Base-by-base conservation (phyloP, 371 early-diverging fungal species). In the Syncephalastrum racemosum region DNA sequence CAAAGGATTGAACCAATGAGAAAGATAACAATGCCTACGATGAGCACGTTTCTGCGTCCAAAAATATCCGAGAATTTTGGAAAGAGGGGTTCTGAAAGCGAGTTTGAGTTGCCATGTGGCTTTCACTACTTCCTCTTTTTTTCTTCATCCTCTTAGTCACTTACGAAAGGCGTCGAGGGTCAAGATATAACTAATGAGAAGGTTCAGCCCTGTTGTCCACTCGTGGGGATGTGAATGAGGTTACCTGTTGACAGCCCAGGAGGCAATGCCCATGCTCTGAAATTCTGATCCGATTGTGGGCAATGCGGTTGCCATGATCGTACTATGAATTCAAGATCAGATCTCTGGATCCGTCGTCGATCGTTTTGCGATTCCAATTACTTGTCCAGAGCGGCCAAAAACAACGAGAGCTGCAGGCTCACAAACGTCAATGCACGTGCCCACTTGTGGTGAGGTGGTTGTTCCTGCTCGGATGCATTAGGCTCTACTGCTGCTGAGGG, bases 331-430 rank as follows among this genome's bases (percentile, higher is more conserved):
- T 31, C 16, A 14, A 3, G 1, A 54, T 43, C 13, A 54, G 39
- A 19, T 39, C 6, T 40, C 3, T 27, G 4, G 18, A 15, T 36
- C 16, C 19, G 20, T 6, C 14, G 14, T 36, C 39, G 25, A 19
- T 36, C 39, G 15, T 25, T 39, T 25, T 52, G 18, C 39, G 25
- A 36, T 19, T 24, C 15, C 44, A 25, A 25, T 18, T 71, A 71
- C 75, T 60, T 80, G 60, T 91, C 92, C 41, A 91, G 71, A 50
- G 86, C 88, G 16, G 87, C 88, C 52, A 93, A 75, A 63, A 93
- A 90, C 4, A 88, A 54, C 0, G 84, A 72, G 51, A 88, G 60
- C 15, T 77, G 78, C 24, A 87, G 62, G 18, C 79, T 76, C 14
- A 79, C 19, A 59, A 76, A 75, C 19, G 68, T 68, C 16, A 52